Evolutionary conservation across 2,329 filamentous ascomycete species (phyloP).

Genomic region (Cyphellophora europaea): DNA sequence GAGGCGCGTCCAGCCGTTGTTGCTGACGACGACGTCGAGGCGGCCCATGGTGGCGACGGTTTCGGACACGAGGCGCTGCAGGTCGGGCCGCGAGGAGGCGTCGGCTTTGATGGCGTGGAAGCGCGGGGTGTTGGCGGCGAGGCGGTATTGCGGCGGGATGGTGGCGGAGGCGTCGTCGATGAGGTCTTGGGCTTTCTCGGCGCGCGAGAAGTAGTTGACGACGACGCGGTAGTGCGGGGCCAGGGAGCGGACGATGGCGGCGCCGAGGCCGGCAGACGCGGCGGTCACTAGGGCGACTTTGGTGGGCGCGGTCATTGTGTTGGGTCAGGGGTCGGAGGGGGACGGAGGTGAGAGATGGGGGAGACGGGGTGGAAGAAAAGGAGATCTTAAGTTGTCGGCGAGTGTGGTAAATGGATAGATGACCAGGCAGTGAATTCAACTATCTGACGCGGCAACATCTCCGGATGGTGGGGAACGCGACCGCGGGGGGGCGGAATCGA

Average conservation of each 20-base stretch:
- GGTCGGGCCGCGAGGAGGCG: conserved; percentile 14
- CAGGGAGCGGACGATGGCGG: conserved; percentile 18
- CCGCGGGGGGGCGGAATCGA: no score
- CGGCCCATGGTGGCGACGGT: conserved; percentile 36
- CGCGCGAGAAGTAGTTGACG: conserved; percentile 19
- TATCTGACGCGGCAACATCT: no score
- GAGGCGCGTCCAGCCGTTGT: conserved; percentile 29
- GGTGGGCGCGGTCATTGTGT: conserved; percentile 12
- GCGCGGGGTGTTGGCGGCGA: conserved; percentile 5
- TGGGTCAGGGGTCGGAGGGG: no score
- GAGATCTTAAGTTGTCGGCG: no score
- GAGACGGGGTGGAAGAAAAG: no score
- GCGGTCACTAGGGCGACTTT: conserved; percentile 20
- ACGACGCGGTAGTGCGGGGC: conserved; percentile 17
- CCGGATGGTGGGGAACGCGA: no score
- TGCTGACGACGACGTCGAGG: conserved; percentile 36
- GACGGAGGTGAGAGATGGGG: no score
- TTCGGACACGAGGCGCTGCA: conserved; percentile 32
- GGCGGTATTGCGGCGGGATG: conserved; percentile 8
- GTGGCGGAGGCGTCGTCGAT: conserved; percentile 15
- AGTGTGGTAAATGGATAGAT: no score
- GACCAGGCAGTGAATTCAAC: no score
- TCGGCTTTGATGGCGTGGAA: conserved; percentile 20
- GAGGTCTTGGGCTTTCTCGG: conserved; percentile 17
- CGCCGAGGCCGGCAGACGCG: conserved; percentile 18